A percentile compares a stretch with the other conserved stretches of the same genome.
These are phyloP conservation scores for Paramecium primaurelia DNA, from an alignment of 73 alveolate genomes.

Conservation along the genomic window DNA sequence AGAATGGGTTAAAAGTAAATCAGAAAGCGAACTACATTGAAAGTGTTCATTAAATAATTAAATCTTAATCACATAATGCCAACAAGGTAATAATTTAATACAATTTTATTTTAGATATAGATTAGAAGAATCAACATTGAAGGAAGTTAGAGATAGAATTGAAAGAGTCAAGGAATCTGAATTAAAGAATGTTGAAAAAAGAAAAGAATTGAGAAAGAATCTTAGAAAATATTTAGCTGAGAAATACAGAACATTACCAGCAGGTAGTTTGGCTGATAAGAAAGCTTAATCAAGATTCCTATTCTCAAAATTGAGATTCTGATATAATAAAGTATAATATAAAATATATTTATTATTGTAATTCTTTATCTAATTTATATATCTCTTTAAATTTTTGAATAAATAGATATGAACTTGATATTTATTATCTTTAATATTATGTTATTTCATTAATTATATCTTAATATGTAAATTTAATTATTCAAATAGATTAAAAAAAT, in stretches of 20 bases:
- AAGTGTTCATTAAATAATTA: slow-evolving; percentile 83
- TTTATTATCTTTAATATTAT: too few species aligned
- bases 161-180: slow-evolving; percentile 49
- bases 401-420: background rate
- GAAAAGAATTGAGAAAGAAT: slow-evolving; percentile 55
- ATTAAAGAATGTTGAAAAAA: slow-evolving; percentile 34
- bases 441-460: too few species aligned
- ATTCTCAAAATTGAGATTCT: slow-evolving; percentile 63
- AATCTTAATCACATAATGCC: slow-evolving; percentile 90
- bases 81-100: slow-evolving; percentile 67
- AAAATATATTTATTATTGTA: background rate
- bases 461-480: too few species aligned
- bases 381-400: background rate
- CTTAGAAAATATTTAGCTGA: slow-evolving; percentile 52
- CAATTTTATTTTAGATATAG: background rate
- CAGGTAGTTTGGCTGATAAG: slow-evolving; percentile 54
- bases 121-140: slow-evolving; percentile 42
- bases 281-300: slow-evolving; percentile 62
- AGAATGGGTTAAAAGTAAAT: slow-evolving; percentile 85
- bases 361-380: background rate
- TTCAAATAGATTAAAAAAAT: background rate
- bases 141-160: slow-evolving; percentile 58
- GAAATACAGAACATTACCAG: slow-evolving; percentile 55
- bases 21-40: slow-evolving; percentile 80
- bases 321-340: slow-evolving; percentile 10